Evolutionary conservation across 108 stramenopile species (phyloP).

Genomic region (Schizochytrium sp.): DNA sequence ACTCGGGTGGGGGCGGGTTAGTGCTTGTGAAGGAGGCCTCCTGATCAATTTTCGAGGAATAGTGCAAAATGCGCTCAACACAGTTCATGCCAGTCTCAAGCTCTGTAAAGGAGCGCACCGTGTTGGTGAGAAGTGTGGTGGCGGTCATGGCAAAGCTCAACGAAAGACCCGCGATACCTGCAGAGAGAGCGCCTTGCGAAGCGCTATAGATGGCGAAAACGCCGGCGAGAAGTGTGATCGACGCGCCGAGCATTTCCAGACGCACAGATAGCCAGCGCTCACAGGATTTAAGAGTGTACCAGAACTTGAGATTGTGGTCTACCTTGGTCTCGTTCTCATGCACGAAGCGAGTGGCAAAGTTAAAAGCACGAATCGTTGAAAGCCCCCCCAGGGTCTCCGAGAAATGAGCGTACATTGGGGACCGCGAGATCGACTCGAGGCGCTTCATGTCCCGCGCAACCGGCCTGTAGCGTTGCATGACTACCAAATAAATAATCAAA

Average conservation of each 20-base stretch:
- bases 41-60: constrained; percentile 49
- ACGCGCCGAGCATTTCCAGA: constrained; percentile 65
- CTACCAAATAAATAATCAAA: constrained; percentile 44
- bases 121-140: constrained; percentile 68
- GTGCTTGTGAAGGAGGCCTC: not conserved
- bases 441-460: constrained; percentile 68
- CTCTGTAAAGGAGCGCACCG: constrained; percentile 67
- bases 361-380: constrained; percentile 77
- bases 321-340: constrained; percentile 52
- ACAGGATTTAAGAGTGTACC: constrained; percentile 54
- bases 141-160: constrained; percentile 65
- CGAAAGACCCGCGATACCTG: constrained; percentile 54
- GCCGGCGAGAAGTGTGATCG: constrained; percentile 55
- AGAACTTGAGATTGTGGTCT: constrained; percentile 55
- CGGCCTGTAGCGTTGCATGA: constrained; percentile 67
- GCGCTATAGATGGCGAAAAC: constrained; percentile 39
- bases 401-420: constrained; percentile 87
- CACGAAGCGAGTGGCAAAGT: constrained; percentile 42
- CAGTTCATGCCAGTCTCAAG: constrained; percentile 78
- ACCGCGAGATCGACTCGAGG: constrained; percentile 70
- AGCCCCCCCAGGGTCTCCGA: constrained; percentile 82
- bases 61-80: constrained; percentile 71
- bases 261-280: constrained; percentile 68
- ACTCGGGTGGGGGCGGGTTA: constrained; percentile 24
- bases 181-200: not conserved